Evolutionary conservation across 352 stramenopile genomes (phyloP), one percentile per base, ranked within the genome.

Genomic region (Pythium rishiriense): DNA sequence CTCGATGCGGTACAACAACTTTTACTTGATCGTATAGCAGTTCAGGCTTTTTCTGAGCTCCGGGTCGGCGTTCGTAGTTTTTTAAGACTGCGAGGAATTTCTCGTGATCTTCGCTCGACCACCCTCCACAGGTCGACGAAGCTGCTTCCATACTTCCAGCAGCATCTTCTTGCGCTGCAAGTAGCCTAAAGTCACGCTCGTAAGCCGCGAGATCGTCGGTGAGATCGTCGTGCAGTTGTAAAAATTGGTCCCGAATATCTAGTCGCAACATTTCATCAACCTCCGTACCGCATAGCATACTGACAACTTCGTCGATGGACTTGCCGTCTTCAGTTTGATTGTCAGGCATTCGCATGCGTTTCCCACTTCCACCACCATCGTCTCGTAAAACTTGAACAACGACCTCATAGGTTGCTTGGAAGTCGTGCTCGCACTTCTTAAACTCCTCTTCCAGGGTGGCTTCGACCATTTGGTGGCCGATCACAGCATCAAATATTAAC

Each of bases 401-500:
- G 2, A 52, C 47, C 6, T 61, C 62, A 60, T 81, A 87, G 3
- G 47, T 60, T 28, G 37, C 8, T 29, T 68, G 59, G 31, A 74
- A 79, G 15, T 87, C 77, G 2, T 74, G 61, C 17, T 89, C 77
- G 41, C 70, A 79, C 29, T 54, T 42, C 1, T 67, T 22, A 15
- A 73, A 69, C 66, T 93, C 74, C 29, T 86, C 74, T n/a, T 83
- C 75, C 11, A 93, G 52, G 1, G 83, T 72, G 2, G 75, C 64
- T 46, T 85, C 74, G 9, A 93, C 70, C 68, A 91, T 81, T 66
- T 93, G 69, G 24, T 85, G 75, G 0, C 84, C 84, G 15, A 93
- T 83, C 6, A 93, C 71, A 14, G 81, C 77, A 28, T 93, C 84
- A 22, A 90, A 85, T 17, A 93, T 77, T 22, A 93, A 49, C 29